phyloP scores from a whole-genome alignment of 2,329 filamentous ascomycete genomes.

The Aspergillus calidoustus region DNA sequence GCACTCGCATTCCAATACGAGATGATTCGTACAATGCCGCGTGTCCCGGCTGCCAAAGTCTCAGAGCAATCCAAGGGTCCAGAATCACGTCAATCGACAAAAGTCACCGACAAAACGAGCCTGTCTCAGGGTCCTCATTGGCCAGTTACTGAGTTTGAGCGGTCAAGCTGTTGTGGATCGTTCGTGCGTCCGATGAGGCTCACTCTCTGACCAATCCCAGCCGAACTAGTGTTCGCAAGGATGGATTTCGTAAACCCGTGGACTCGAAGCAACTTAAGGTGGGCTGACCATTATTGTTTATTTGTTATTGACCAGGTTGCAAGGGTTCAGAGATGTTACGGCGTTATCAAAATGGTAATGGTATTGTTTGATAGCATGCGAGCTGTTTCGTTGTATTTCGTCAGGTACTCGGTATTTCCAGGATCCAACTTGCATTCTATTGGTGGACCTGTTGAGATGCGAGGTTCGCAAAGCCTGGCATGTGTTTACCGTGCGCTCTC shows the following conservation, averaged over 20 bases:
- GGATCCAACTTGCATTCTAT: not conserved
- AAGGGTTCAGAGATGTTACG: not conserved
- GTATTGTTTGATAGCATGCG: not conserved
- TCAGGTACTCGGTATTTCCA: not conserved
- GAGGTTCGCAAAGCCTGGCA: not conserved
- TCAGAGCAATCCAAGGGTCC: not conserved
- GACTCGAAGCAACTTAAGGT: not conserved
- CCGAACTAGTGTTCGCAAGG: not conserved
- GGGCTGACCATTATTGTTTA: not conserved
- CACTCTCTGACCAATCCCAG: constrained; percentile 1
- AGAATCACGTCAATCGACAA: not conserved
- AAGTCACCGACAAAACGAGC: constrained; percentile 13
- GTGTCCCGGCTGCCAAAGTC: not conserved
- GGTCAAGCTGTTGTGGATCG: constrained; percentile 9
- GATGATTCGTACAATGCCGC: not conserved
- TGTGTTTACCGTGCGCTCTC: not conserved
- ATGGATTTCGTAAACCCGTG: not conserved
- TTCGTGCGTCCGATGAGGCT: not conserved
- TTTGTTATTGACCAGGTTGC: not conserved
- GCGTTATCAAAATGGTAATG: not conserved
- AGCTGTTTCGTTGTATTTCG: not conserved
- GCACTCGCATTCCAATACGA: not conserved
- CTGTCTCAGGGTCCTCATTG: constrained; percentile 9
- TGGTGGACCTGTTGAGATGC: too few species aligned
- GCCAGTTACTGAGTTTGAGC: constrained; percentile 3